These are phyloP conservation scores for Fonsecaea pugnacius DNA, from an alignment of 2,329 filamentous ascomycete genomes.

Conservation along the genomic window DNA sequence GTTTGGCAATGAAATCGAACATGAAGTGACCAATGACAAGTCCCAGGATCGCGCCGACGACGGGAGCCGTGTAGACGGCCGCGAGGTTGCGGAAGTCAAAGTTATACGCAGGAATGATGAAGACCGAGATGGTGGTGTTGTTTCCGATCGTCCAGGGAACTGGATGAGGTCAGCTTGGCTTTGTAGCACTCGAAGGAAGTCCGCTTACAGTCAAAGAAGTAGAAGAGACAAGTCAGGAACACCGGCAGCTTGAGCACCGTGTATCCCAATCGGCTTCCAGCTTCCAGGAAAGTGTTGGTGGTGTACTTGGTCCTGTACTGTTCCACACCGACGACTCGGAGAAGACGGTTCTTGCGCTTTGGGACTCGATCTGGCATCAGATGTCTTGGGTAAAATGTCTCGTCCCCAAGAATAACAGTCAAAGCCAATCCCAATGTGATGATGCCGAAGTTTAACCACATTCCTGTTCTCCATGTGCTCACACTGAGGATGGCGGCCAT, in stretches of 20 bases:
- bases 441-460: conserved; percentile 40
- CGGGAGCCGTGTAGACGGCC: conserved; percentile 60
- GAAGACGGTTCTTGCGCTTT: conserved; percentile 35
- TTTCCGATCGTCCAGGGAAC: conserved; percentile 58
- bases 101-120: conserved; percentile 54
- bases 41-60: conserved; percentile 58
- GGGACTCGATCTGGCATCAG: conserved; percentile 32
- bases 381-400: conserved; percentile 41
- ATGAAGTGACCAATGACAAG: conserved; percentile 59
- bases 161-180: conserved; percentile 48
- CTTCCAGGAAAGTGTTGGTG: conserved; percentile 49
- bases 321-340: conserved; percentile 39
- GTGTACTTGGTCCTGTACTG: conserved; percentile 39
- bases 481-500: conserved; percentile 56
- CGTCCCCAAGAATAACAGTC: conserved; percentile 38
- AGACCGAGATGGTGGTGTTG: conserved; percentile 59
- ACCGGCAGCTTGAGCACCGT: conserved; percentile 45
- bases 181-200: conserved; percentile 41
- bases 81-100: conserved; percentile 56
- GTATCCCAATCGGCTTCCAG: conserved; percentile 46
- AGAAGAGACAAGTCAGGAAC: conserved; percentile 40
- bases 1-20: conserved; percentile 55
- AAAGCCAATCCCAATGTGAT: conserved; percentile 37
- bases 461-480: conserved; percentile 43
- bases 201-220: conserved; percentile 40